Evolutionary conservation across 2,329 filamentous ascomycete species (phyloP).

Genomic region (Talaromyces pinophilus): DNA sequence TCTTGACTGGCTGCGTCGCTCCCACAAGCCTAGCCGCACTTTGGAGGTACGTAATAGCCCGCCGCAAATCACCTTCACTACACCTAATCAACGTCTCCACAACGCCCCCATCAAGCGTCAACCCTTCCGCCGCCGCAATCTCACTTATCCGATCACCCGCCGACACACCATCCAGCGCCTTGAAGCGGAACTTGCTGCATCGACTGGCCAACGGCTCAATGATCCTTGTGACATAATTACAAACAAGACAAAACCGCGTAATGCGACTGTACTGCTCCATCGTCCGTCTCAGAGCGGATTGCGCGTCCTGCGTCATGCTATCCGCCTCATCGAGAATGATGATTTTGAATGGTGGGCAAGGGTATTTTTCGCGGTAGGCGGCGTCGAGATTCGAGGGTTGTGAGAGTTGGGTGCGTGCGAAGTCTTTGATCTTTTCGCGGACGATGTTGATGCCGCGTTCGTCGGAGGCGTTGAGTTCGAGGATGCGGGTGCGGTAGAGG

Average conservation of each 20-base stretch:
- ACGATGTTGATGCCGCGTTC: constrained; percentile 97
- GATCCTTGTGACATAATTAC: constrained; percentile 97
- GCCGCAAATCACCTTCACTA: constrained; percentile 90
- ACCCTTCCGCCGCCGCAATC: constrained; percentile 78
- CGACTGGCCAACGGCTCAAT: constrained; percentile 92
- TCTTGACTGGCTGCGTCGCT: constrained; percentile 47
- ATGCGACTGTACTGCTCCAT: constrained; percentile 99
- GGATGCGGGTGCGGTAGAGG: constrained; percentile 88
- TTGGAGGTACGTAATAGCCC: constrained; percentile 94
- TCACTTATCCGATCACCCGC: constrained; percentile 75
- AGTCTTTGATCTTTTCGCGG: constrained; percentile 96
- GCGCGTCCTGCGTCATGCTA: constrained; percentile 98
- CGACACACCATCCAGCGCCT: constrained; percentile 85
- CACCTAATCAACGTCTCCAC: constrained; percentile 81
- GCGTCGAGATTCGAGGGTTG: constrained; percentile 70
- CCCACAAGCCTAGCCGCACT: constrained; percentile 88
- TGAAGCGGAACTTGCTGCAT: constrained; percentile 97
- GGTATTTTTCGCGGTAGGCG: constrained; percentile 68
- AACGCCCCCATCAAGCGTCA: constrained; percentile 74
- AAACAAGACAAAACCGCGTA: constrained; percentile 94
- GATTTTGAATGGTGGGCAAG: constrained; percentile 98
- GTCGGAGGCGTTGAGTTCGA: constrained; percentile 98
- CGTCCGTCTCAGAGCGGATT: constrained; percentile 85
- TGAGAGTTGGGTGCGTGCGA: constrained; percentile 90
- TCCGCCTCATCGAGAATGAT: constrained; percentile 98